Conservation (phyloP, 176 grass and related monocot genomes). For the bread wheat (Triticum aestivum) region DNA sequence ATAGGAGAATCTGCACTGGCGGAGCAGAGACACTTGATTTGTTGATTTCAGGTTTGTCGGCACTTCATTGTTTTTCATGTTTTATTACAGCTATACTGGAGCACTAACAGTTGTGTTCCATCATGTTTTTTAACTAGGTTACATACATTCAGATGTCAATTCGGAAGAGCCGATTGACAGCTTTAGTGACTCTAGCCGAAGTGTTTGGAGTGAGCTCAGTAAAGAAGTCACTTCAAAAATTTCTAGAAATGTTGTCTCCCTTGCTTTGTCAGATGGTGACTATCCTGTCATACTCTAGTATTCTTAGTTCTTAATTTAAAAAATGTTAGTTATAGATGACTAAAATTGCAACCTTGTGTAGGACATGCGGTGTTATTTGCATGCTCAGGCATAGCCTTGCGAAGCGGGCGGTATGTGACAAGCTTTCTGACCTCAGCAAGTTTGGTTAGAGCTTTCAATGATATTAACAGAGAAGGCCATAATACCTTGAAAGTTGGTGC, state of each 20-base stretch:
- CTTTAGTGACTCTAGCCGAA: background rate
- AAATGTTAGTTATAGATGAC: background rate
- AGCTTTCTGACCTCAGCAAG: slow-evolving; percentile 26
- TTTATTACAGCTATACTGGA: background rate
- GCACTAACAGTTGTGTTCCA: background rate
- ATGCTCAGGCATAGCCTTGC: slow-evolving; percentile 22
- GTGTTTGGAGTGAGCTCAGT: background rate
- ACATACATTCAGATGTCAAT: background rate
- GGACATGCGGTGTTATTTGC: background rate
- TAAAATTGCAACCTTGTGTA: background rate
- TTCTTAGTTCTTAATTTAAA: background rate
- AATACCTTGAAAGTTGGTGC: slow-evolving; percentile 10
- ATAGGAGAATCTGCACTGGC: background rate
- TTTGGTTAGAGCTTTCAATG: slow-evolving; percentile 10
- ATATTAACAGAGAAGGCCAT: background rate
- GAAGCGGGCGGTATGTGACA: background rate
- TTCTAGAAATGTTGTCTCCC: background rate
- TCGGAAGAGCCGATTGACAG: background rate
- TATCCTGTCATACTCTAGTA: background rate
- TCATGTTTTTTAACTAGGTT: background rate
- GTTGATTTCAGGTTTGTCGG: background rate
- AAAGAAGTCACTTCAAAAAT: background rate
- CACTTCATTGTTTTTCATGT: background rate
- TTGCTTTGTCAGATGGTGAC: background rate
- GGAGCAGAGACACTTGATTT: background rate